Percentiles rank a stretch among this genome's conserved stretches.
Evolutionary conservation across 2,329 filamentous ascomycete genomes (phyloP).

Genomic region (Aspergillus phoenicis): DNA sequence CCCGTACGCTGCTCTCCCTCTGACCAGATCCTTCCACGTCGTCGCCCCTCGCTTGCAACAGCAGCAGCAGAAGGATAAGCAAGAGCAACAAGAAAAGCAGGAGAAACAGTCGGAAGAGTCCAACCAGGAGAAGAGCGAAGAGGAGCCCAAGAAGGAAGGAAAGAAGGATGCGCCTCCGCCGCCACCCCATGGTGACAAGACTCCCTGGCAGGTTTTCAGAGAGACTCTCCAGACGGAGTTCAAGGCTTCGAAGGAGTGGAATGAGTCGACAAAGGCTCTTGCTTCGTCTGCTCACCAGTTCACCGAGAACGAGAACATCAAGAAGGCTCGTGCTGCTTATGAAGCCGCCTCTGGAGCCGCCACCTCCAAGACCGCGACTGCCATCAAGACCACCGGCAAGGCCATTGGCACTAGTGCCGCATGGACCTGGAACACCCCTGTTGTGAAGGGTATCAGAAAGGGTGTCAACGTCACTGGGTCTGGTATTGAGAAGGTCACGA

Average conservation of each 20-base stretch:
- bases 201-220: slow-evolving; percentile 97
- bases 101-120: slow-evolving; percentile 43
- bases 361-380: slow-evolving; percentile 73
- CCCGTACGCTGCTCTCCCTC: slow-evolving; percentile 38
- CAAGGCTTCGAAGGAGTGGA: slow-evolving; percentile 98
- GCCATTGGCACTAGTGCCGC: slow-evolving; percentile 87
- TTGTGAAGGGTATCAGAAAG: slow-evolving; percentile 87
- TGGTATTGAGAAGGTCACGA: slow-evolving; percentile 89
- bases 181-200: slow-evolving; percentile 97
- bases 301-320: slow-evolving; percentile 87
- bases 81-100: slow-evolving; percentile 37
- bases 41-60: slow-evolving; percentile 37
- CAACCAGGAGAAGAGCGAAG: slow-evolving; percentile 47
- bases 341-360: slow-evolving; percentile 83
- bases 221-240: slow-evolving; percentile 95
- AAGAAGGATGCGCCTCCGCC: slow-evolving; percentile 71
- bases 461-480: slow-evolving; percentile 83
- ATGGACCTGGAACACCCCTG: slow-evolving; percentile 96
- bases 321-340: slow-evolving; percentile 82
- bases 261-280: slow-evolving; percentile 95
- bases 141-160: slow-evolving; percentile 53
- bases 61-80: slow-evolving; percentile 28
- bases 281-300: slow-evolving; percentile 88
- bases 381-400: slow-evolving; percentile 80
- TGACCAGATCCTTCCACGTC: slow-evolving; percentile 43